Evolutionary conservation across 768 basidiomycete genomes (phyloP).

Genomic region (Russula dissimulans): DNA sequence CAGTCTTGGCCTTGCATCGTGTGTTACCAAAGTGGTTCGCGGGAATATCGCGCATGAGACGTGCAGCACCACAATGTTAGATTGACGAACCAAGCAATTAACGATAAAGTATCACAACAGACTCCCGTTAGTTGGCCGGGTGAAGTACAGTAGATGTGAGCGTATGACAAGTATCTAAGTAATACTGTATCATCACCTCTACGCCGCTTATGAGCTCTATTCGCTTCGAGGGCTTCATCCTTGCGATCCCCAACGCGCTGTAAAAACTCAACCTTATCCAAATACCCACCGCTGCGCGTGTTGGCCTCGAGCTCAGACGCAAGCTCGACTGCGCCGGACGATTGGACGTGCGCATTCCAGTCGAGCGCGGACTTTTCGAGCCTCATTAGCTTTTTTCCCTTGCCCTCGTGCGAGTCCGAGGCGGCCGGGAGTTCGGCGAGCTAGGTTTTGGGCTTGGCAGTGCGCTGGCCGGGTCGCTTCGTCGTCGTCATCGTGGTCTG

Average conservation of each 20-base stretch:
- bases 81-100: no score
- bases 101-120: no score
- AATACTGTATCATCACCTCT: neutral
- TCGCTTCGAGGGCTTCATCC: conserved; percentile 53
- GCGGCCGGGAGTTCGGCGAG: conserved; percentile 45
- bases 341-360: conserved; percentile 62
- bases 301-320: conserved; percentile 71
- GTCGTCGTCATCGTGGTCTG: no score
- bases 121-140: no score
- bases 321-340: conserved; percentile 33
- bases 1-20: no score
- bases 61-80: no score
- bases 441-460: conserved; percentile 38
- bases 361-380: conserved; percentile 84
- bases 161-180: no score
- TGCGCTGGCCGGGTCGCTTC: conserved; percentile 57
- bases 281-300: conserved; percentile 64
- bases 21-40: no score
- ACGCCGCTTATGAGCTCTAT: conserved; percentile 44
- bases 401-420: conserved; percentile 29
- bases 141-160: no score
- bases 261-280: conserved; percentile 81
- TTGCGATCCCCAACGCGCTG: conserved; percentile 64
- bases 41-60: no score
- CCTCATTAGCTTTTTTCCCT: conserved; percentile 71